phyloP scores from a whole-genome alignment of 495 filamentous ascomycete species.

The Chaetomium tenue region DNA sequence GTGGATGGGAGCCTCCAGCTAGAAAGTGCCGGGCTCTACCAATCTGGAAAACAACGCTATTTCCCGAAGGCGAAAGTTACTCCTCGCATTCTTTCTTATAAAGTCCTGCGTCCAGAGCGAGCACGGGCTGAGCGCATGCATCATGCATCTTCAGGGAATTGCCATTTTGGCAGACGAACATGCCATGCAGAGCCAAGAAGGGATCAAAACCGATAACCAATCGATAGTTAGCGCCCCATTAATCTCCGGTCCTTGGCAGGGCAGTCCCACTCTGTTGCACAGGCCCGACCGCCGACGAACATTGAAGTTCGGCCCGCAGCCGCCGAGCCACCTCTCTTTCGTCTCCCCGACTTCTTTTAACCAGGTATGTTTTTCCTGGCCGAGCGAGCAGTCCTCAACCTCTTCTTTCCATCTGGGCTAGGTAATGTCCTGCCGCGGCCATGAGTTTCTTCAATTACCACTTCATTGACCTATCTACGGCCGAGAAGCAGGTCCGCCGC shows the following conservation, averaged over 20 bases:
- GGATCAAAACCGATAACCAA: not conserved
- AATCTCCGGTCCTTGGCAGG: slow-evolving; percentile 6
- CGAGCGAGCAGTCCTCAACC: not conserved
- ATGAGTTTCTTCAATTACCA: slow-evolving; percentile 61
- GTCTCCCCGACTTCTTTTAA: too few species aligned
- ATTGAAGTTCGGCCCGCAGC: slow-evolving; percentile 3
- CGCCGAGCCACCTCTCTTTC: not conserved
- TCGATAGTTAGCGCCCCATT: slow-evolving; percentile 14
- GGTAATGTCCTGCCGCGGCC: not conserved
- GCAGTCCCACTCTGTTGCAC: not conserved
- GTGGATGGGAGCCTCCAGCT: too few species aligned
- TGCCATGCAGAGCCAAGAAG: too few species aligned
- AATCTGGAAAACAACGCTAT: too few species aligned
- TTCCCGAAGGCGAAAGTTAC: too few species aligned
- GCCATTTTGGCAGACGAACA: too few species aligned
- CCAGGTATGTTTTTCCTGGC: not conserved
- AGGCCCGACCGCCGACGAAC: too few species aligned
- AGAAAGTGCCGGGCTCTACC: too few species aligned
- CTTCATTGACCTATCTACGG: slow-evolving; percentile 55
- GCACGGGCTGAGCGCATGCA: too few species aligned
- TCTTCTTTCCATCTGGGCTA: not conserved
- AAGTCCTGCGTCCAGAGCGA: too few species aligned
- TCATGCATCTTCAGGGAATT: too few species aligned
- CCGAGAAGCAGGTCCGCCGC: slow-evolving; percentile 55
- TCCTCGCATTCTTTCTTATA: too few species aligned